Evolutionary conservation across 2,329 filamentous ascomycete species (phyloP).

Genomic region (Trichoderma sp.): DNA sequence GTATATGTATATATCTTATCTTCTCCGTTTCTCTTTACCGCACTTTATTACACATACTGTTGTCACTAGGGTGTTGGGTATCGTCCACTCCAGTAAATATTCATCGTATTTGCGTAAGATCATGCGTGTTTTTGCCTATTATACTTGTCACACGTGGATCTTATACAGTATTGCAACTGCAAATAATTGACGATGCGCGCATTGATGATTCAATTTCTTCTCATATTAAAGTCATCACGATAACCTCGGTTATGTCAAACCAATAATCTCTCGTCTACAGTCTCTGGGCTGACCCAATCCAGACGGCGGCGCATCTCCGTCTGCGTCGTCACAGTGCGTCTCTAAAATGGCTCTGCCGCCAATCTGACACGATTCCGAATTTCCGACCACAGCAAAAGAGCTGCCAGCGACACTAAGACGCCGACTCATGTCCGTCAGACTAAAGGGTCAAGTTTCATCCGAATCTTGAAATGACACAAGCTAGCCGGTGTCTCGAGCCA

Average conservation of each 20-base stretch:
- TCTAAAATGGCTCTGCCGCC: neutral
- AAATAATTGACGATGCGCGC: neutral
- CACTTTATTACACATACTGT: no score
- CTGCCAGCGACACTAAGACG: neutral
- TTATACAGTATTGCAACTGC: neutral
- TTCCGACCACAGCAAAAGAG: neutral
- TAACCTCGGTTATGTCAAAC: neutral
- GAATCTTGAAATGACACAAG: neutral
- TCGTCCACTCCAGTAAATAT: neutral
- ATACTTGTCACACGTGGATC: neutral
- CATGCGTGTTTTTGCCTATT: neutral
- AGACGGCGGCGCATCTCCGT: slow-evolving; percentile 10
- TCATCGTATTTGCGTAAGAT: neutral
- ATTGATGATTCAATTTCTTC: neutral
- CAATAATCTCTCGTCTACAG: neutral
- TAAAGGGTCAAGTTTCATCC: neutral
- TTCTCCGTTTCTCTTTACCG: no score
- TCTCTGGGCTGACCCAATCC: neutral
- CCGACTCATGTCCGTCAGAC: slow-evolving; percentile 2
- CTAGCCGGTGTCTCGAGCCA: neutral
- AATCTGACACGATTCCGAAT: neutral
- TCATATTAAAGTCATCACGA: neutral
- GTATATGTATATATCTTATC: no score
- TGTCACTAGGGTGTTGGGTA: no score
- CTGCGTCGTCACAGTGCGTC: slow-evolving; percentile 7